Percentiles rank a stretch among this genome's conserved stretches.
Evolutionary conservation across 805 yeast species (phyloP).

Genomic region (Ogataea ganodermae): DNA sequence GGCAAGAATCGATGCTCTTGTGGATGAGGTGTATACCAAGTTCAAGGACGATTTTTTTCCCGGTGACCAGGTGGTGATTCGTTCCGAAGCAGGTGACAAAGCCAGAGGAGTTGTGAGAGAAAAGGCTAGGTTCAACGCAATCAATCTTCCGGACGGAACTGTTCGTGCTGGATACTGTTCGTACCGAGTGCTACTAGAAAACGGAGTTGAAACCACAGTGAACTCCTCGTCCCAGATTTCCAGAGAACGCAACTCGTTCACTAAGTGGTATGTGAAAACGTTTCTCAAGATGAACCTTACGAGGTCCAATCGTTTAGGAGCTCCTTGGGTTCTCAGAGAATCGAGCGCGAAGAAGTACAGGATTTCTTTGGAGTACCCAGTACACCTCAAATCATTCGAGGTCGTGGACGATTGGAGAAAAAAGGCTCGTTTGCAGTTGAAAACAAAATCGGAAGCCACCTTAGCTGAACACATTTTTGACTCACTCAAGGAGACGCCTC

Average conservation of each 20-base stretch:
- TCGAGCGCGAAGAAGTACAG: conserved; percentile 71
- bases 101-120: conserved; percentile 71
- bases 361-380: conserved; percentile 62
- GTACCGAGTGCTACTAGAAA: conserved; percentile 65
- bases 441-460: conserved; percentile 8
- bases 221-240: conserved; percentile 66
- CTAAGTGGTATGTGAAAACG: conserved; percentile 89
- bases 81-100: conserved; percentile 44
- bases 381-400: conserved; percentile 45
- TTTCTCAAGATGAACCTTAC: conserved; percentile 77
- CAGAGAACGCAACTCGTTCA: conserved; percentile 83
- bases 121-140: conserved; percentile 73
- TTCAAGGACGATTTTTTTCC: conserved; percentile 88
- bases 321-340: conserved; percentile 92
- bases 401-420: conserved; percentile 7
- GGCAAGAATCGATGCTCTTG: conserved; percentile 81
- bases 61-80: conserved; percentile 78
- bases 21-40: conserved; percentile 77
- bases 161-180: conserved; percentile 52
- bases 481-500: conserved; percentile 39
- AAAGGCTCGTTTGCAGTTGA: conserved; percentile 8
- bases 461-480: conserved; percentile 31
- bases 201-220: conserved; percentile 60
- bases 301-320: conserved; percentile 81
- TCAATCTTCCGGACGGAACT: conserved; percentile 39